Conservation (phyloP, 2,329 filamentous ascomycete genomes). For the Penicillium sp. region DNA sequence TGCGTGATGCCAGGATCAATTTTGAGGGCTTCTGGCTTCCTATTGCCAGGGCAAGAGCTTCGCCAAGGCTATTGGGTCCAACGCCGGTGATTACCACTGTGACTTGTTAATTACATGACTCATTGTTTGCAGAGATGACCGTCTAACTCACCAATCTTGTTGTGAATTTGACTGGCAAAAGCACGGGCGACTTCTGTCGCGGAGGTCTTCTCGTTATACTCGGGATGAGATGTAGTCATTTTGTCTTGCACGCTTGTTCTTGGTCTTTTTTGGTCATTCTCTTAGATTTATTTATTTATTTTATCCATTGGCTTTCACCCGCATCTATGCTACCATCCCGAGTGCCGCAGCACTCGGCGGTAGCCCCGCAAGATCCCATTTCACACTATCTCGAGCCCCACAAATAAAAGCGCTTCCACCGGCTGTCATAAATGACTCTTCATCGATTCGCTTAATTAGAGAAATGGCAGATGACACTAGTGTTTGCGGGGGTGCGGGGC, state of each 20-base stretch:
- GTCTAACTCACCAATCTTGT: conserved; percentile 14
- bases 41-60: conserved; percentile 32
- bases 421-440: not conserved
- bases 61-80: conserved; percentile 36
- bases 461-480: not conserved
- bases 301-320: not conserved
- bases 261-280: not conserved
- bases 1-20: conserved; percentile 42
- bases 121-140: not conserved
- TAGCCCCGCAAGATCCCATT: not conserved
- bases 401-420: not conserved
- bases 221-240: conserved; percentile 34
- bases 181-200: conserved; percentile 35
- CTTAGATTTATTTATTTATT: not conserved
- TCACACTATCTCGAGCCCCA: not conserved
- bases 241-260: not conserved
- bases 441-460: not conserved
- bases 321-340: not conserved
- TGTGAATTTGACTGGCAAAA: conserved; percentile 21
- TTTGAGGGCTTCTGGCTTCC: conserved; percentile 31
- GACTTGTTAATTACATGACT: not conserved
- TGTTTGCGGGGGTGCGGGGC: conserved; percentile 14
- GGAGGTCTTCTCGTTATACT: conserved; percentile 35
- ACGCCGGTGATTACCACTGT: conserved; percentile 42
- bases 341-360: not conserved